Conservation (phyloP, 1,284 basidiomycete genomes). For the Tilletia horrida region DNA sequence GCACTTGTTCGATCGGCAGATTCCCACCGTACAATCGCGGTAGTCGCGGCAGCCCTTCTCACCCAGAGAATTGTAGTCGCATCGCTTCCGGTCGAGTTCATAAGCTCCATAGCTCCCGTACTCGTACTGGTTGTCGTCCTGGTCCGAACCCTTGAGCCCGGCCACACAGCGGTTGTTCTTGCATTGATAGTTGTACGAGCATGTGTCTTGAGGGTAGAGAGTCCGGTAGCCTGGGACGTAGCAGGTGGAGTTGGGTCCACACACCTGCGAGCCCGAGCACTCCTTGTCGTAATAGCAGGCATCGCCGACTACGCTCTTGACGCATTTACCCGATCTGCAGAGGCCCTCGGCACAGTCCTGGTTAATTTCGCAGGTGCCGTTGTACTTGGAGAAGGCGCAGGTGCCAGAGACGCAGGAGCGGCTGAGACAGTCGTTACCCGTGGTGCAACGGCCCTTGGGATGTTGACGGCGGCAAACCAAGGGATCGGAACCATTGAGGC, state of each 20-base stretch:
- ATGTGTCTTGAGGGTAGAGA: conserved; percentile 28
- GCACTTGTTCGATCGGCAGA: conserved; percentile 30
- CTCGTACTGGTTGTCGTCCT: conserved; percentile 23
- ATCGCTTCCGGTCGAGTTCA: conserved; percentile 30
- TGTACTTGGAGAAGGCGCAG: conserved; percentile 14
- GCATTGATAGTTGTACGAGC: conserved; percentile 25
- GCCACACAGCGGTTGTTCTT: conserved; percentile 28
- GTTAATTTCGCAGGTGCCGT: conserved; percentile 21
- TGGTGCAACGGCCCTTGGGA: too few species aligned
- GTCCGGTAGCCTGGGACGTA: conserved; percentile 13
- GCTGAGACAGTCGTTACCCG: not conserved
- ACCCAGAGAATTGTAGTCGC: conserved; percentile 25
- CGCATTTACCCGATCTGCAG: conserved; percentile 29
- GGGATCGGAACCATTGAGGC: too few species aligned
- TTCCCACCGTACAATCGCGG: conserved; percentile 26
- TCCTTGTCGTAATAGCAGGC: conserved; percentile 26
- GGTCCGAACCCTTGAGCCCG: conserved; percentile 19
- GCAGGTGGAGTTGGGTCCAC: conserved; percentile 19
- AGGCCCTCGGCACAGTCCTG: conserved; percentile 26
- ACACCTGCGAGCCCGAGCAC: conserved; percentile 26
- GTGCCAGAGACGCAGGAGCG: too few species aligned
- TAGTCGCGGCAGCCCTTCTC: conserved; percentile 24
- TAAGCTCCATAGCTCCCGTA: too few species aligned
- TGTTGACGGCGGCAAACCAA: too few species aligned
- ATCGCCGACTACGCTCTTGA: conserved; percentile 21